phyloP scores from a whole-genome alignment of 257 asterid species.

The Forsythia viridissima region DNA sequence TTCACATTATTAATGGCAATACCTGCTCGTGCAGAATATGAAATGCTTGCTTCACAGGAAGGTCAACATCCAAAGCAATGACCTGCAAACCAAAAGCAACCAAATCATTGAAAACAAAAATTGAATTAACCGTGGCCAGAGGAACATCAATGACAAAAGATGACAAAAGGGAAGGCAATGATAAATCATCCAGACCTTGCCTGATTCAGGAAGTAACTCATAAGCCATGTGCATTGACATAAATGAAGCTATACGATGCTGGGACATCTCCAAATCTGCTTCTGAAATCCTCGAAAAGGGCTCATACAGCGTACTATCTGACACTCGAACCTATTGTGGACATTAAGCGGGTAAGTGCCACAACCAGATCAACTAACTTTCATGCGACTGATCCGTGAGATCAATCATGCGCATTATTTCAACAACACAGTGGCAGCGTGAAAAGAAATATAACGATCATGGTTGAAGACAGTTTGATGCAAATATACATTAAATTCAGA shows the following conservation, averaged over 20 bases:
- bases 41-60: slow-evolving; percentile 94
- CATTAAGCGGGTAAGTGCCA: background rate
- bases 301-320: slow-evolving; percentile 61
- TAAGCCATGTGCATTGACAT: slow-evolving; percentile 76
- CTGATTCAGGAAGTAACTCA: slow-evolving; percentile 93
- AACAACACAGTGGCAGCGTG: background rate
- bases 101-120: slow-evolving; percentile 14
- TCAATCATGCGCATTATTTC: background rate
- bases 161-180: background rate
- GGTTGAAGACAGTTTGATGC: background rate
- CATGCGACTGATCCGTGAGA: background rate
- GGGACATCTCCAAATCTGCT: slow-evolving; percentile 71
- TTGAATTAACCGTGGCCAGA: slow-evolving; percentile 4
- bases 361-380: background rate
- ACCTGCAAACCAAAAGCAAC: slow-evolving; percentile 48
- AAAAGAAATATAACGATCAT: background rate
- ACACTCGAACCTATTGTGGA: slow-evolving; percentile 60
- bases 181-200: slow-evolving; percentile 58
- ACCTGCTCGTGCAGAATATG: slow-evolving; percentile 98
- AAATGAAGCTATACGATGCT: slow-evolving; percentile 68
- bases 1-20: slow-evolving; percentile 21
- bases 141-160: background rate
- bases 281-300: slow-evolving; percentile 64
- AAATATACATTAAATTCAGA: background rate
- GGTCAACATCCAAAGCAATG: slow-evolving; percentile 83